A percentile compares a stretch with the other conserved stretches of the same genome.
Evolutionary conservation across 345 rosid genomes (phyloP).

Genomic region (Zanthoxylum bungeanum): DNA sequence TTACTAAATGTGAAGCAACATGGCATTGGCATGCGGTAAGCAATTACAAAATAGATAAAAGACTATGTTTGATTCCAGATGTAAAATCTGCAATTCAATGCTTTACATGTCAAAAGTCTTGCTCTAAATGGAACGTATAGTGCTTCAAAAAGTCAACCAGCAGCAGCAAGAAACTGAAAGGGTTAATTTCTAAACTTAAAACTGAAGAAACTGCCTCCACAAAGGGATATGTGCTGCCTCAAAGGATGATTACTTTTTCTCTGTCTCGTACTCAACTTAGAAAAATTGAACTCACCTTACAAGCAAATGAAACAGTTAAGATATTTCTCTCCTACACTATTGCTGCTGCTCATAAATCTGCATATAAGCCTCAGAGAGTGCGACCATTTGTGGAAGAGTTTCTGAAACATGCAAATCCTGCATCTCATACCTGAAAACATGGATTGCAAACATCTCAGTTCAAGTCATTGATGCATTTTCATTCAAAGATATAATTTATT

Average conservation of each 20-base stretch:
- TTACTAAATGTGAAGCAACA: too few relatives aligned
- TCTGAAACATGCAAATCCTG: slow-evolving; percentile 97
- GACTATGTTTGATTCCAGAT: not conserved
- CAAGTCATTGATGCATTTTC: not conserved
- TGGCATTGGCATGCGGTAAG: not conserved
- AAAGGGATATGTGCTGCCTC: not conserved
- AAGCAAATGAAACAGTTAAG: not conserved
- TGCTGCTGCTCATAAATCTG: slow-evolving; percentile 94
- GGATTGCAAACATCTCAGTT: not conserved
- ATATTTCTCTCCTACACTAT: not conserved
- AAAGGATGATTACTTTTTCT: too few relatives aligned
- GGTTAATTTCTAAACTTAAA: not conserved
- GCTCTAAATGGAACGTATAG: not conserved
- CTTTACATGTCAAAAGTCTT: not conserved
- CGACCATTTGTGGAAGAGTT: slow-evolving; percentile 98
- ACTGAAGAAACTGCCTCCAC: not conserved
- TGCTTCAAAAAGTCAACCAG: not conserved
- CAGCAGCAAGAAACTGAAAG: not conserved
- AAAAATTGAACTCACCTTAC: too few relatives aligned
- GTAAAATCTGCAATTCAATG: not conserved
- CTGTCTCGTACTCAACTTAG: too few relatives aligned
- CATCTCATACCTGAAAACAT: slow-evolving; percentile 84
- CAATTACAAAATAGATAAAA: not conserved
- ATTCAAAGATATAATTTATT: too few relatives aligned
- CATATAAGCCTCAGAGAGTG: slow-evolving; percentile 90